phyloP scores from a whole-genome alignment of 345 rosid species.

The Acer negundo region DNA sequence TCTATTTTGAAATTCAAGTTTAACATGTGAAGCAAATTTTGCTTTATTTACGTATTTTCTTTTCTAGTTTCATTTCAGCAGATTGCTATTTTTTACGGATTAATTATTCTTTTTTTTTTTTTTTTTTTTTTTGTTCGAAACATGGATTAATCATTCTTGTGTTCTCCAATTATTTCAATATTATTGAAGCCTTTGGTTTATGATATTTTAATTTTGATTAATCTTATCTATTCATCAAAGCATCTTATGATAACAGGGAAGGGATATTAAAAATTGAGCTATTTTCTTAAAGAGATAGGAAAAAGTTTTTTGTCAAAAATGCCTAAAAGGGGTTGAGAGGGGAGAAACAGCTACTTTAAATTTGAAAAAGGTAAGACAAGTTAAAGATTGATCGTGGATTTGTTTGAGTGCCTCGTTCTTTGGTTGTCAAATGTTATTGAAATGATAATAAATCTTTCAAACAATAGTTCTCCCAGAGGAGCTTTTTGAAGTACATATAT shows the following conservation, averaged over 20 bases:
- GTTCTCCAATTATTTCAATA: not conserved
- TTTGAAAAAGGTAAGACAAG: not conserved
- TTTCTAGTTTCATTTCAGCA: not conserved
- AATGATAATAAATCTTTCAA: not conserved
- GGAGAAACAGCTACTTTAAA: not conserved
- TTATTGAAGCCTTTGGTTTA: not conserved
- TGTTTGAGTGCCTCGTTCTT: not conserved
- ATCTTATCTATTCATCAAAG: not conserved
- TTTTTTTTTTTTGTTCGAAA: no score
- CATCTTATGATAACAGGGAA: not conserved
- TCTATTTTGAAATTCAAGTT: not conserved
- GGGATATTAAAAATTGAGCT: not conserved
- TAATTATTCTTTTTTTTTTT: no score
- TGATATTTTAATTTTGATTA: not conserved
- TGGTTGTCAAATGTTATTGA: not conserved
- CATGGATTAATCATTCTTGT: not conserved
- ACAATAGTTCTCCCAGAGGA: not conserved
- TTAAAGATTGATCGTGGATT: not conserved
- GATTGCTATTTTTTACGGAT: not conserved
- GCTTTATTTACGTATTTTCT: not conserved
- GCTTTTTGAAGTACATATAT: slow-evolving; percentile 11
- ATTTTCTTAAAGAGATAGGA: no score
- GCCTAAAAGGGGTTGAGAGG: not conserved
- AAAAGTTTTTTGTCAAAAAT: not conserved
- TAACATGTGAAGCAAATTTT: not conserved